Evolutionary conservation across 1,284 basidiomycete species (phyloP).

Genomic region (Golubevia sp.): DNA sequence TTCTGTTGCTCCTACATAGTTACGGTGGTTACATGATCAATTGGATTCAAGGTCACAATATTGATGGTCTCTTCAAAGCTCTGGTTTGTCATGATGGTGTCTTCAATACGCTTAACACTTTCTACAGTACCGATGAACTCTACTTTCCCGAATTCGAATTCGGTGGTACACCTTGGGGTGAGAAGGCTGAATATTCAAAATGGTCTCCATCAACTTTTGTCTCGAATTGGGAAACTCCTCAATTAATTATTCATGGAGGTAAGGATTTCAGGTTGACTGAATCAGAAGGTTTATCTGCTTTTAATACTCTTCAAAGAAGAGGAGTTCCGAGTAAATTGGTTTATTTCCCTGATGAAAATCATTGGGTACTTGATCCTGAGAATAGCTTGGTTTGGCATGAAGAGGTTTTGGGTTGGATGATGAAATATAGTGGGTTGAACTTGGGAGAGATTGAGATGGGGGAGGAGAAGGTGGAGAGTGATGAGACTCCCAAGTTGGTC

Average conservation of each 20-base stretch:
- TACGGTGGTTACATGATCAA: conserved; percentile 27
- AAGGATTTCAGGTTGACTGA: conserved; percentile 32
- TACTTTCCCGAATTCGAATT: conserved; percentile 39
- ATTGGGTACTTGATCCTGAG: conserved; percentile 26
- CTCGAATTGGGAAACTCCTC: conserved; percentile 33
- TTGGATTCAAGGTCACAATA: conserved; percentile 40
- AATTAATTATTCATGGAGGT: conserved; percentile 32
- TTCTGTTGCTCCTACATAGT: neutral
- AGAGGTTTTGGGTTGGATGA: conserved; percentile 32
- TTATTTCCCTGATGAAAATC: conserved; percentile 33
- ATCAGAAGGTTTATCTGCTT: conserved; percentile 27
- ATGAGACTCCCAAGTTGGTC: no score
- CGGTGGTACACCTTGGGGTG: conserved; percentile 28
- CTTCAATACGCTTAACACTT: conserved; percentile 15
- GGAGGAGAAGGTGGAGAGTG: neutral
- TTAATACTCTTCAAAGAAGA: conserved; percentile 30
- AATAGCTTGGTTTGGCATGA: conserved; percentile 33
- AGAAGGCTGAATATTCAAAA: conserved; percentile 1
- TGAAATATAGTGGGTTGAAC: conserved; percentile 9
- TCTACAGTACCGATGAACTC: conserved; percentile 35
- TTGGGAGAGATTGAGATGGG: neutral
- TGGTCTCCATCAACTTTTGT: conserved; percentile 14
- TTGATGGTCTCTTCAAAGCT: conserved; percentile 33
- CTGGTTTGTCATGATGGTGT: conserved; percentile 39
- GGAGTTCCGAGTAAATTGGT: conserved; percentile 27